phyloP scores from a whole-genome alignment of 345 rosid species.

The Eucalyptus brandiana region DNA sequence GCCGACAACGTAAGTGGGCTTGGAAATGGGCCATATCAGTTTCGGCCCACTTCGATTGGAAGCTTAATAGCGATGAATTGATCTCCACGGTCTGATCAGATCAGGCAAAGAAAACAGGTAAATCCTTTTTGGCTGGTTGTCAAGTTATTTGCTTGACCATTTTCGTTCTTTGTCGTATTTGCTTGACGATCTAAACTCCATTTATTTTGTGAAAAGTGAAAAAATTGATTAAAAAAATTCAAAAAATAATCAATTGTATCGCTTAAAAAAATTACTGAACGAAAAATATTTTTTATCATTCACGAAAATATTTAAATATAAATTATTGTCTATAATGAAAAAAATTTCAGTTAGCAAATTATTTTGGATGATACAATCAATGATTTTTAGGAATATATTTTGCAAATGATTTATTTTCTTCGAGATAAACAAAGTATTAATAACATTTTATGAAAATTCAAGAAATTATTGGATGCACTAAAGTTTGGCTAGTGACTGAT shows the following conservation, averaged over 20 bases:
- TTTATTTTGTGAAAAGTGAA: too few relatives aligned
- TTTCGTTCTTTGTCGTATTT: too few relatives aligned
- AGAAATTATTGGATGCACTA: background rate
- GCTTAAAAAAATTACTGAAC: too few relatives aligned
- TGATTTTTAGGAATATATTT: too few relatives aligned
- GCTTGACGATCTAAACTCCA: too few relatives aligned
- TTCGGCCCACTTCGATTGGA: background rate
- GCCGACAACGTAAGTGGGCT: background rate
- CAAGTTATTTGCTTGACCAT: background rate
- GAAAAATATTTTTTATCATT: too few relatives aligned
- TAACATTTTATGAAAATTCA: background rate
- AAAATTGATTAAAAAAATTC: too few relatives aligned
- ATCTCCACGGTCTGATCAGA: background rate
- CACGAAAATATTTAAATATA: too few relatives aligned
- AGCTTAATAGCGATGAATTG: background rate
- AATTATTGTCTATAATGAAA: too few relatives aligned
- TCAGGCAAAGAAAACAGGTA: background rate
- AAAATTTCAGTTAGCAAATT: fast-evolving
- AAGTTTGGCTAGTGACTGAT: background rate
- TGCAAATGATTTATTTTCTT: too few relatives aligned
- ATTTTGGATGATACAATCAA: too few relatives aligned
- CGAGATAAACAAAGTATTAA: background rate
- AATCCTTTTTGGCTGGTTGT: background rate
- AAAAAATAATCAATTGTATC: too few relatives aligned
- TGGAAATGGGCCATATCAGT: background rate